phyloP scores from a whole-genome alignment of 2,329 filamentous ascomycete species.

The Didymella keratinophila region DNA sequence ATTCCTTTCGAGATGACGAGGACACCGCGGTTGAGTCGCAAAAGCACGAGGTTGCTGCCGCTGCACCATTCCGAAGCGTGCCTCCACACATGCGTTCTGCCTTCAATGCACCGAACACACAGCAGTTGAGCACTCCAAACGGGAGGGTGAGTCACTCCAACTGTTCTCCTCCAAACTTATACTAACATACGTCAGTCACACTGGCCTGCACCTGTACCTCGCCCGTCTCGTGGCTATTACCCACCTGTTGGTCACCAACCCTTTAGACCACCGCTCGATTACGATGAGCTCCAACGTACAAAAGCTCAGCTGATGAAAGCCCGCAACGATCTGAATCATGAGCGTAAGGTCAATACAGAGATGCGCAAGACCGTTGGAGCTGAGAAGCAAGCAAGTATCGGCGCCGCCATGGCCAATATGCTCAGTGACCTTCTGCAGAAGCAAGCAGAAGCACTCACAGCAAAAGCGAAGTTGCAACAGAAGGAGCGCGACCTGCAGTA shows the following conservation, averaged over 20 bases:
- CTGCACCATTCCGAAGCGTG: conserved; percentile 5
- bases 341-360: conserved; percentile 23
- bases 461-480: conserved; percentile 19
- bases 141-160: conserved; percentile 3
- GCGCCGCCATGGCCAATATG: conserved; percentile 23
- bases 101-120: background rate
- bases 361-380: conserved; percentile 19
- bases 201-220: conserved; percentile 6
- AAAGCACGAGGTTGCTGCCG: background rate
- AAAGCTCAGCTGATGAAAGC: conserved; percentile 25
- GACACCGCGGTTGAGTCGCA: background rate
- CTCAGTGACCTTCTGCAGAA: conserved; percentile 25
- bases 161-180: background rate
- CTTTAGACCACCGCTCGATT: conserved; percentile 3
- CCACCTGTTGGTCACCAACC: background rate
- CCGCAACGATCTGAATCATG: conserved; percentile 24
- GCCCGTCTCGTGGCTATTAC: conserved; percentile 10
- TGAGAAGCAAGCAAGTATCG: conserved; percentile 18
- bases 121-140: background rate
- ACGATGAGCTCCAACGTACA: conserved; percentile 22
- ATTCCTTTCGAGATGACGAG: background rate
- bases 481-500: conserved; percentile 21
- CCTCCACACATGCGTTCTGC: conserved; percentile 23
- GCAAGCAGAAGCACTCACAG: conserved; percentile 21
- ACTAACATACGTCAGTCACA: conserved; percentile 1